Conservation (phyloP, 768 basidiomycete genomes). For the Mycena vitilis region DNA sequence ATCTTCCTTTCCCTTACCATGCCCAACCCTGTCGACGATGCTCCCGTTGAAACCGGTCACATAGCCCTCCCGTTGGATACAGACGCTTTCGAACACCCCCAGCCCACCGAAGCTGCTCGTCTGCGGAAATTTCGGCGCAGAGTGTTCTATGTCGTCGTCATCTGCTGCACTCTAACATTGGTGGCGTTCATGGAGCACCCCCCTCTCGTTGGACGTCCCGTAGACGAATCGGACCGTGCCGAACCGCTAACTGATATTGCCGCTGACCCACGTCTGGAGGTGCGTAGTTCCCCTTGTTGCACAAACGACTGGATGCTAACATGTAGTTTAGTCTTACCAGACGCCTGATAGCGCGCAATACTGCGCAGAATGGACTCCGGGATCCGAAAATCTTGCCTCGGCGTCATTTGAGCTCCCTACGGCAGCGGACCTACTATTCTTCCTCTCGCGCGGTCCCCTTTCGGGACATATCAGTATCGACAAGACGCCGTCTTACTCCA, state of each 20-base stretch:
- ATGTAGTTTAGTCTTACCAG: conserved; percentile 13
- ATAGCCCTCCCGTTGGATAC: not conserved
- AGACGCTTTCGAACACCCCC: not conserved
- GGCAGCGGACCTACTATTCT: conserved; percentile 19
- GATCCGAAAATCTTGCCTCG: not conserved
- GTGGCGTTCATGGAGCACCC: not conserved
- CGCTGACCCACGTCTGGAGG: conserved; percentile 23
- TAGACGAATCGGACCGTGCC: not conserved
- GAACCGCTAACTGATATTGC: not conserved
- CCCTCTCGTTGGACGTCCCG: not conserved
- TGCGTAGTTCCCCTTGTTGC: not conserved
- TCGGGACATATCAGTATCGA: conserved; percentile 6
- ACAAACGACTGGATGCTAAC: not conserved
- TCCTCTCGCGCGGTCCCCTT: conserved; percentile 25
- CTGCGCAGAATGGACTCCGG: conserved; percentile 13
- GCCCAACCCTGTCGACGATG: conserved; percentile 5
- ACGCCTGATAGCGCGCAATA: conserved; percentile 18
- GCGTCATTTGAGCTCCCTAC: conserved; percentile 19
- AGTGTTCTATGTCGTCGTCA: not conserved
- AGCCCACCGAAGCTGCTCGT: not conserved
- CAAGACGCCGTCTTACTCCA: not conserved
- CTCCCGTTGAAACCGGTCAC: not conserved
- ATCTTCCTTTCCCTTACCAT: not conserved
- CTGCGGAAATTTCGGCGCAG: conserved; percentile 6
- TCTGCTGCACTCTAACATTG: not conserved